phyloP scores from a whole-genome alignment of 257 asterid genomes.

The Solanum virginianum region DNA sequence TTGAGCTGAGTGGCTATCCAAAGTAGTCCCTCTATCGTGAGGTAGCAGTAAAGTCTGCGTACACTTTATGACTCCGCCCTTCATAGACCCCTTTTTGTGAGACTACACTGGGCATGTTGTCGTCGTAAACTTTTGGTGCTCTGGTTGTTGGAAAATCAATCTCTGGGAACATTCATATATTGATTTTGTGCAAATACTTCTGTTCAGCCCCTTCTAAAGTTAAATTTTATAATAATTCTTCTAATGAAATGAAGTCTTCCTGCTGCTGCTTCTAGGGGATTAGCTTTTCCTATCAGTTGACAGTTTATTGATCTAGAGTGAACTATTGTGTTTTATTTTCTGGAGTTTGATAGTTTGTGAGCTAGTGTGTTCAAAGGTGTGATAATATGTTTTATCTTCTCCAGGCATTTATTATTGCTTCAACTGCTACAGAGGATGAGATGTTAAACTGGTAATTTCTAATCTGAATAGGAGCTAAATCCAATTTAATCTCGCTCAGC shows the following conservation, averaged over 20 bases:
- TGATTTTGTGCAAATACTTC: not conserved
- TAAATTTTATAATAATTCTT: not conserved
- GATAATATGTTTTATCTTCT: not conserved
- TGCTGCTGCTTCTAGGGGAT: not conserved
- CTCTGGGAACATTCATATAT: not conserved
- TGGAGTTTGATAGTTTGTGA: not conserved
- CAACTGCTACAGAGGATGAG: conserved; percentile 96
- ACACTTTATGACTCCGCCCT: not conserved
- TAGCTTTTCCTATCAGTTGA: not conserved
- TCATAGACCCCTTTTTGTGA: not conserved
- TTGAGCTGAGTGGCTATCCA: not conserved
- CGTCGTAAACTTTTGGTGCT: not conserved
- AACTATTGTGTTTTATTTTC: not conserved
- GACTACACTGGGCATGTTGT: not conserved
- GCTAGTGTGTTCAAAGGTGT: not conserved
- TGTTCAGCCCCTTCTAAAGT: not conserved
- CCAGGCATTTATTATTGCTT: conserved; percentile 97
- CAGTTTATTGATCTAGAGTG: not conserved
- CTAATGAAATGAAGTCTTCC: not conserved
- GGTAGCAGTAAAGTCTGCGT: not conserved
- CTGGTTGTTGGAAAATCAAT: not conserved
- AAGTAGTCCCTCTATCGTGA: not conserved
- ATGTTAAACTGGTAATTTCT: conserved; percentile 75
- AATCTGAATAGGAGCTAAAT: not conserved
- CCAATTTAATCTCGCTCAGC: not conserved